Percentiles rank a stretch among this genome's conserved stretches.
phyloP scores from a whole-genome alignment of 345 rosid species.

The Salix suchowensis region DNA sequence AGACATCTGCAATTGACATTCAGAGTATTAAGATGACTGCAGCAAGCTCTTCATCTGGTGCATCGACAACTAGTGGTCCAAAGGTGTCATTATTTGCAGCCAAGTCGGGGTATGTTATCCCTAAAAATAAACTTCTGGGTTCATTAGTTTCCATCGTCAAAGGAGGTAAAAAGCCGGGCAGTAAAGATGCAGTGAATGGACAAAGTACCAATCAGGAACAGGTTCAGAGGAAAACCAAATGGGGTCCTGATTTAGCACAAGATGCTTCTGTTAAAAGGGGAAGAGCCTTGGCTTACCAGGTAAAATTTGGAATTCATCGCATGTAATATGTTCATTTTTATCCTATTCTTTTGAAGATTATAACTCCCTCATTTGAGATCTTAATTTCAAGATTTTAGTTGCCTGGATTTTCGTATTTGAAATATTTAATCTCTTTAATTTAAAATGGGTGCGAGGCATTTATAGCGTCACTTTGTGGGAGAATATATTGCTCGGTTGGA shows the following conservation, averaged over 20 bases:
- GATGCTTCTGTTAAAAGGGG: constrained; percentile 58
- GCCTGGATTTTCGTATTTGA: background rate
- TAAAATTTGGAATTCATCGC: constrained; percentile 21
- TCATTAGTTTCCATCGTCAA: constrained; percentile 64
- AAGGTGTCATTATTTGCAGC: constrained; percentile 73
- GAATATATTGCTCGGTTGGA: constrained; percentile 34
- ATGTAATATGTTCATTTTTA: background rate
- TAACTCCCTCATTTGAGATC: background rate
- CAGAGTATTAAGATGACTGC: constrained; percentile 28
- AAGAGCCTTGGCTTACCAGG: constrained; percentile 83
- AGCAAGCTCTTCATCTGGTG: background rate
- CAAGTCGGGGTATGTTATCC: constrained; percentile 84
- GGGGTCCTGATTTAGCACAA: constrained; percentile 74
- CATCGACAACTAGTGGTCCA: background rate
- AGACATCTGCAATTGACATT: constrained; percentile 26
- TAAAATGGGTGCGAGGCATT: constrained; percentile 31
- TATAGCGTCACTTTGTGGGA: constrained; percentile 34
- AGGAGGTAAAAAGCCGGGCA: constrained; percentile 48
- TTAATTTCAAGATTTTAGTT: background rate
- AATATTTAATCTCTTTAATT: background rate
- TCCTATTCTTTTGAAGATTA: background rate
- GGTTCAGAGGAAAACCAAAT: constrained; percentile 69
- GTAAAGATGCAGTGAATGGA: constrained; percentile 33
- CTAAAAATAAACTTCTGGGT: constrained; percentile 85
- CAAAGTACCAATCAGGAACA: constrained; percentile 40